phyloP scores from a whole-genome alignment of 1,284 basidiomycete genomes.

The Naganishia sp. region DNA sequence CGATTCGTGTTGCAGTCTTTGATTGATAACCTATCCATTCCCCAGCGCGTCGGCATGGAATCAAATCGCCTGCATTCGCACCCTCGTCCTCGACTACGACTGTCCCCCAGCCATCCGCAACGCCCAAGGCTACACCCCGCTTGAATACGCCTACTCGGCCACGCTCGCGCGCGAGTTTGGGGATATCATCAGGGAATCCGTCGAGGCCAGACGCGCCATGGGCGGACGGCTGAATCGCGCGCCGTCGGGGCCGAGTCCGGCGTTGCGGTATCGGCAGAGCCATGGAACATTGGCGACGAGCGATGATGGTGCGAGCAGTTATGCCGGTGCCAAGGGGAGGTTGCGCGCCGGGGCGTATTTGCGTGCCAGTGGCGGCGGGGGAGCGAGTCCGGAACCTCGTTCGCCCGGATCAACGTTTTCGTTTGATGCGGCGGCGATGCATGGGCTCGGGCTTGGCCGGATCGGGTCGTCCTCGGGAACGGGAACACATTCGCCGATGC shows the following conservation, averaged over 20 bases:
- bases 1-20: neutral
- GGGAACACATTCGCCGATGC: slow-evolving; percentile 16
- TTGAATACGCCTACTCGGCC: slow-evolving; percentile 58
- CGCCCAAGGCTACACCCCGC: slow-evolving; percentile 84
- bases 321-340: slow-evolving; percentile 6
- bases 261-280: slow-evolving; percentile 13
- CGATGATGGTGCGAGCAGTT: slow-evolving; percentile 1
- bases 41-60: slow-evolving; percentile 46
- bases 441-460: slow-evolving; percentile 15
- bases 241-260: neutral
- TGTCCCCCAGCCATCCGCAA: slow-evolving; percentile 64
- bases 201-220: slow-evolving; percentile 6
- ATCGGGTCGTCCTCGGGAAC: slow-evolving; percentile 15
- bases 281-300: slow-evolving; percentile 9
- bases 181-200: slow-evolving; percentile 24
- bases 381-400: slow-evolving; percentile 11
- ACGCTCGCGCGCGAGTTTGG: slow-evolving; percentile 27
- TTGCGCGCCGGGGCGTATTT: slow-evolving; percentile 3
- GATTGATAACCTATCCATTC: neutral
- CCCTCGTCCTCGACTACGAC: slow-evolving; percentile 67
- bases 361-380: neutral
- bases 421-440: slow-evolving; percentile 2
- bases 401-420: slow-evolving; percentile 22
- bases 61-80: slow-evolving; percentile 68
- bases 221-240: neutral